Evolutionary conservation across 192 early-diverging fungal genomes (phyloP), one percentile per base, ranked within the genome.

Genomic region (Coemansia sp.): DNA sequence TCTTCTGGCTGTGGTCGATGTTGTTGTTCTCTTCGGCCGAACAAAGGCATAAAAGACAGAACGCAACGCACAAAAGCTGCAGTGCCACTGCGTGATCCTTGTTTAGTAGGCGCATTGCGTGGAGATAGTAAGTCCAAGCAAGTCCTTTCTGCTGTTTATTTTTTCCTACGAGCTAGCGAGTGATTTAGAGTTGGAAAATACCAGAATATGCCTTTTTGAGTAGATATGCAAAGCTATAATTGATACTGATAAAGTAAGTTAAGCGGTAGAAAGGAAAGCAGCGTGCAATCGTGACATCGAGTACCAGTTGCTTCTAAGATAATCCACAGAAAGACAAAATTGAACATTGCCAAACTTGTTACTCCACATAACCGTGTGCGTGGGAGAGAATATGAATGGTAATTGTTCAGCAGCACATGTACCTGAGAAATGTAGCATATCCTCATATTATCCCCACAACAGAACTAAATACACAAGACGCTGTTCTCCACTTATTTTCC

Each of bases 51-150:
- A 31, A 56, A 33, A 56, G 29, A 23, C 52, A 64, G 25, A 64
- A 15, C 30, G 52, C 63, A 26, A 31, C 6, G 39, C 63, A 64
- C 28, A 39, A 31, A 51, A 64, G 5, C 52, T 28, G 63, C 53
- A 56, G 53, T 23, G 13, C 43, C 12, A 20, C 7, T 25, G 46
- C 23, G 9, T 21, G 23, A 1, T 21, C 7, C 46, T 49, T 7
- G 46, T 5, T 25, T 26, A 23, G 7, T 8, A 49, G 21, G 23
- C 46, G 46, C 46, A 49, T 49, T 1, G 46, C 23, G 23, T 49
- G 21, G 6, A 21, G 25, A 6, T 7, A 25, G 1, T 12, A 25
- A 12, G 12, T 49, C 3, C 43, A 40, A 40, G n/a, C n/a, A n/a
- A n/a, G n/a, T 42, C 15, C 10, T 42, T 13, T 42, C 8, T 4